Evolutionary conservation across 78 protist genomes (phyloP).

Genomic region (Dictyostelium brefeldianum): DNA sequence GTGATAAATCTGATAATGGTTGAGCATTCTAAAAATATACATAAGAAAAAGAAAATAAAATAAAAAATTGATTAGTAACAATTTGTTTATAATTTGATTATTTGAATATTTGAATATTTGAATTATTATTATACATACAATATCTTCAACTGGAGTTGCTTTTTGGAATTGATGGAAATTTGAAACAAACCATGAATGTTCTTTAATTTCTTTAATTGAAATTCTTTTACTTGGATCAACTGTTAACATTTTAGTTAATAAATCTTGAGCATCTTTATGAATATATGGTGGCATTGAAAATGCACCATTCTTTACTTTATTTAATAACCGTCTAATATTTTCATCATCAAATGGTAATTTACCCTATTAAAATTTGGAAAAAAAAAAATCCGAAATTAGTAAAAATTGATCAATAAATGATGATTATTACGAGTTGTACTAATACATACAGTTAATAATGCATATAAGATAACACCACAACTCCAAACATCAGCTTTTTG

Average conservation of each 20-base stretch:
- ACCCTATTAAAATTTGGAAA: constrained; percentile 82
- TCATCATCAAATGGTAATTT: constrained; percentile 95
- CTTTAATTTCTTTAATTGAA: constrained; percentile 84
- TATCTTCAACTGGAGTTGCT: constrained; percentile 39
- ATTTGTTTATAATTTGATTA: too few relatives aligned
- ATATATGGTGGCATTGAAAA: constrained; percentile 85
- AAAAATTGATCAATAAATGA: background rate
- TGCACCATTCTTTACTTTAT: constrained; percentile 85
- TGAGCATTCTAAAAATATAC: background rate
- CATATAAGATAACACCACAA: constrained; percentile 92
- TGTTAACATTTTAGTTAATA: constrained; percentile 86
- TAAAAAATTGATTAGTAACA: background rate
- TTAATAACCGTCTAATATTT: constrained; percentile 82
- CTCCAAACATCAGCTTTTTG: constrained; percentile 92
- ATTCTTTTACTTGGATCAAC: constrained; percentile 88
- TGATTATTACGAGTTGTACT: background rate
- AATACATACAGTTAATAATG: constrained; percentile 85
- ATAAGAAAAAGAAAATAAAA: background rate
- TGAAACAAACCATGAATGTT: constrained; percentile 89
- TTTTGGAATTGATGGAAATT: constrained; percentile 39
- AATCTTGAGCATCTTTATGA: constrained; percentile 75
- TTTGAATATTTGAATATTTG: background rate
- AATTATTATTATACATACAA: background rate
- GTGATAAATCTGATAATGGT: constrained; percentile 49
- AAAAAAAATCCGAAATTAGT: background rate